phyloP scores from a whole-genome alignment of 2,329 filamentous ascomycete species.

The Esteya vermicola region DNA sequence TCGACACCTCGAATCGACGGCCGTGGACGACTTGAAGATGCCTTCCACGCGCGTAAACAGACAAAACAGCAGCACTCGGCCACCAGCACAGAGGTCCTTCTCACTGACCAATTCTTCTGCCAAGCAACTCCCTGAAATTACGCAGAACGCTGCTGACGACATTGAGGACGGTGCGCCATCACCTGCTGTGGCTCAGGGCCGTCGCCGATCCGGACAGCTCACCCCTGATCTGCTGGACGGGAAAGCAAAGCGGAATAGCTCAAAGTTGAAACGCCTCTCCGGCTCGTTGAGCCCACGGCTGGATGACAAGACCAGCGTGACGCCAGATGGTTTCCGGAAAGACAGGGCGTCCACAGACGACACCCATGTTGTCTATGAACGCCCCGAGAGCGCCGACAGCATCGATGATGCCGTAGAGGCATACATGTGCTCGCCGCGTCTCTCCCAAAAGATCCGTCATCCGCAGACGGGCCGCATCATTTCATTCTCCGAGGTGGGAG shows the following conservation, averaged over 20 bases:
- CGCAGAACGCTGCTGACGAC: slow-evolving; percentile 14
- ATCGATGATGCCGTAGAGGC: slow-evolving; percentile 77
- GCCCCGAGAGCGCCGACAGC: slow-evolving; percentile 68
- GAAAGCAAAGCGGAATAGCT: slow-evolving; percentile 38
- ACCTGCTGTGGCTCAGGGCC: slow-evolving; percentile 50
- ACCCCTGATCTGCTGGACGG: slow-evolving; percentile 33
- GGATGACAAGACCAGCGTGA: slow-evolving; percentile 18
- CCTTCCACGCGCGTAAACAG: slow-evolving; percentile 1
- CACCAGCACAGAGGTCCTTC: slow-evolving; percentile 3
- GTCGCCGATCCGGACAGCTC: slow-evolving; percentile 31
- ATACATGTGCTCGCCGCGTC: slow-evolving; percentile 67
- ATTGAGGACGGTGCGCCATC: slow-evolving; percentile 55
- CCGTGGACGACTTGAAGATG: not conserved
- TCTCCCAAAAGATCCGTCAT: slow-evolving; percentile 80
- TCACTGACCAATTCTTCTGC: not conserved
- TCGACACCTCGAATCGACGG: not conserved
- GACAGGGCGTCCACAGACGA: slow-evolving; percentile 5
- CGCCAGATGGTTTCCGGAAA: slow-evolving; percentile 20
- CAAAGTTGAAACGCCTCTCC: slow-evolving; percentile 44
- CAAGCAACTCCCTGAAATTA: slow-evolving; percentile 1
- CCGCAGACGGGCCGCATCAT: slow-evolving; percentile 78
- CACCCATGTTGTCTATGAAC: slow-evolving; percentile 43
- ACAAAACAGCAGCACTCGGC: too few species aligned
- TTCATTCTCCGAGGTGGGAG: slow-evolving; percentile 92
- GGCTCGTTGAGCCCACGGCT: slow-evolving; percentile 26